Evolutionary conservation across 208 protist genomes (phyloP).

Genomic region (Porcisia deanei): DNA sequence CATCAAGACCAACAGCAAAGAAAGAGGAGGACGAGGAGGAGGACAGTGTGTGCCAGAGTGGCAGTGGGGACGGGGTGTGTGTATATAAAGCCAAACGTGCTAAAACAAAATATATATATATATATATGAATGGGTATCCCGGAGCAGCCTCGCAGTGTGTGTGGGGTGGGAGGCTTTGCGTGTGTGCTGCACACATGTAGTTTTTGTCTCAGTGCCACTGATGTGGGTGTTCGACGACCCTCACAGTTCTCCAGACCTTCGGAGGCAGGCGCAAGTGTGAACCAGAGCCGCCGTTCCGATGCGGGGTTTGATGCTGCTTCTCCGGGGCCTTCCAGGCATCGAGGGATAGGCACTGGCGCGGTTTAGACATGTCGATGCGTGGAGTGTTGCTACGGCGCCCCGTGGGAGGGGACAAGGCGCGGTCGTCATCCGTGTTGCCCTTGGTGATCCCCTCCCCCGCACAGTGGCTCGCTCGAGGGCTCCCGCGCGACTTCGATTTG

Average conservation of each 20-base stretch:
- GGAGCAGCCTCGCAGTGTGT: neutral
- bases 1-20: too few species aligned
- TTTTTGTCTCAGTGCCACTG: slow-evolving; percentile 25
- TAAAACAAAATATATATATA: too few species aligned
- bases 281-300: slow-evolving; percentile 1
- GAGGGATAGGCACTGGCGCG: slow-evolving; percentile 18
- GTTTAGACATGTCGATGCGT: slow-evolving; percentile 22
- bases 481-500: neutral
- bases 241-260: slow-evolving; percentile 10
- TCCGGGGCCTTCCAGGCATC: slow-evolving; percentile 26
- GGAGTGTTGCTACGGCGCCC: slow-evolving; percentile 6
- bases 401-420: slow-evolving; percentile 3
- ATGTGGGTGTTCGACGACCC: slow-evolving; percentile 18
- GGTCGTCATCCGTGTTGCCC: neutral
- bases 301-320: slow-evolving; percentile 1
- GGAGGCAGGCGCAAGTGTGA: slow-evolving; percentile 11
- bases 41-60: too few species aligned
- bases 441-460: neutral
- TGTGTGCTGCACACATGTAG: neutral
- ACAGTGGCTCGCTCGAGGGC: neutral
- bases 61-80: too few species aligned
- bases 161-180: neutral
- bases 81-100: too few species aligned
- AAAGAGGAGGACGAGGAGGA: too few species aligned
- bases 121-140: too few species aligned